Evolutionary conservation across 192 early-diverging fungal species (phyloP), one percentile per base, ranked within the genome.

Genomic region (Podila epicladia): DNA sequence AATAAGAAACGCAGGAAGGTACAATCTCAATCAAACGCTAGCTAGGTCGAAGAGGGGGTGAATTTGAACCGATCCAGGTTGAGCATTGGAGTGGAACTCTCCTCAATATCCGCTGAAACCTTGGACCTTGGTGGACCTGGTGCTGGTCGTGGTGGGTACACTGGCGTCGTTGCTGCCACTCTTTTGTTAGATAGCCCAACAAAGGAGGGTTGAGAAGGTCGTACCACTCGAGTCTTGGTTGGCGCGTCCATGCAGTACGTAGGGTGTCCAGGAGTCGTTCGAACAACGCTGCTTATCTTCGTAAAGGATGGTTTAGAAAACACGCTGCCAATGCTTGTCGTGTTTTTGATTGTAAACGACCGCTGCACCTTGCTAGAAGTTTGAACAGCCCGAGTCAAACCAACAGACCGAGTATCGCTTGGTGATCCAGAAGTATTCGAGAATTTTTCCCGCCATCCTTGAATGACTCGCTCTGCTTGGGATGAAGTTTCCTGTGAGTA

Each of bases 401-500:
- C 75, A 17, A 58, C 31, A 12, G 69, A 9, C 0, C 69, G 67
- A 9, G 6, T 55, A 9, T 24, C 59, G 45, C 35, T 2, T 3
- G 22, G 6, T 20, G 58, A 7, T 41, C 61, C 60, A 5, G 67
- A 48, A 17, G 60, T 58, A n/a, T 71, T 60, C 9, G 75, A 71
- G 51, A 78, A 78, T 31, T 78, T 78, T 32, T 78, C 69, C 3
- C 69, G 69, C 75, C 75, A 78, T 33, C 75, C 69, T 20, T 78
- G 75, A 48, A 78, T 69, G 15, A 78, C 75, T 33, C 70, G 71
- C 5, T 68, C 64, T 28, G 70, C 75, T 57, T 68, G 57, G 5
- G 19, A 28, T 67, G 5, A 17, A n/a, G 9, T 55, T 22, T 17
- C 24, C 8, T 66, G 28, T 5, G 37, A 20, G 15, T 20, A 11